Evolutionary conservation across 768 basidiomycete genomes (phyloP), one percentile per base, ranked within the genome.

Genomic region (Dacryopinax primogenitus): DNA sequence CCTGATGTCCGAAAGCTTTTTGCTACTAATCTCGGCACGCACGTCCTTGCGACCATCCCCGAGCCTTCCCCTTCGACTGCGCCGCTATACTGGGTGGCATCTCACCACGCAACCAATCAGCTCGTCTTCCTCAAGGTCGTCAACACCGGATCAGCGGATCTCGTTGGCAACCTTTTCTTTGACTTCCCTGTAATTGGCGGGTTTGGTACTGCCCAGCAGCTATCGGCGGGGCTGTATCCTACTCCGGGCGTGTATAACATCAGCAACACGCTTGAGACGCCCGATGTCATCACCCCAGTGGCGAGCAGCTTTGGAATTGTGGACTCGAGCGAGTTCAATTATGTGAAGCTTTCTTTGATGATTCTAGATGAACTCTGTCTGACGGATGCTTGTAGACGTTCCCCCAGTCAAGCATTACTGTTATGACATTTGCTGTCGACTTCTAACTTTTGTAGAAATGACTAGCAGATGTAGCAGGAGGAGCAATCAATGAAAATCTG

Each of bases 51-150:
- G 1, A 86, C 82, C 70, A 76, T 85, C 0, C 85, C 85, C 0
- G 73, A 65, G 34, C 62, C 51, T 13, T 4, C 3, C 51, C 51
- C 51, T 9, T 28, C 68, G 0, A 70, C 67, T 2, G 83, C 83
- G 11, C 81, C 82, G 0, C 71, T 84, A 1, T 80, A 83, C 73
- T 88, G 86, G 86, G 85, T 84, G 67, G 80, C 86, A 67, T 77
- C 77, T 1, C 72, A 71, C 9, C 35, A 70, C 16, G 74, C 72
- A 18, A 66, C 69, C 34, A 70, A 74, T 2, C 65, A 78, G 1
- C 70, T 80, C 64, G 75, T 86, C 61, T 81, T 83, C 68, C 81
- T 86, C 74, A 87, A 88, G 81, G 85, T 78, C 1, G 30, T 28
- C 16, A 12, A n/a, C 44, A 12, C 62, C 18, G 32, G 45, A 37